Evolutionary conservation across 495 filamentous ascomycete species (phyloP), one percentile per base, ranked within the genome.

Genomic region (Platismatia glauca): DNA sequence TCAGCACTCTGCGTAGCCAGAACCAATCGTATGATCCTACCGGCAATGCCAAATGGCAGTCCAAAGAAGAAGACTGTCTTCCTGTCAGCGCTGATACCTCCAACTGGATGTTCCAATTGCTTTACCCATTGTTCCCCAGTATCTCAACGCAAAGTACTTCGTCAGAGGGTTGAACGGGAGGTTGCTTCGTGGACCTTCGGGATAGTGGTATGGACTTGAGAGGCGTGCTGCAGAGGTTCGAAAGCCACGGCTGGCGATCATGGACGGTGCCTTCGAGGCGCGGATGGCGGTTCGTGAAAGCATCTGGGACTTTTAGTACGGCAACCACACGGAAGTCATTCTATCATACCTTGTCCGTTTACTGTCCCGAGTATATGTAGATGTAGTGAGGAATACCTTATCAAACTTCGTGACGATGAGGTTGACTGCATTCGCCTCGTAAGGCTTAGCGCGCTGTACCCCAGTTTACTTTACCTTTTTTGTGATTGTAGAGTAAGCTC

Each of bases 131-230:
- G 88, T 95, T 31, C 69, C 73, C 88, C 90, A 94, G 84, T 88
- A 98, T 78, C 86, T 81, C 67, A 89, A 53, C 63, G 77, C 82
- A 76, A 98, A 98, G 75, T 78, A 87, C 75, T 85, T 86, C 70
- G 87, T 95, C 78, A 87, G 78, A 67, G 95, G 86, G 82, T 98
- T 95, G 86, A 98, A 98, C 64, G 94, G 94, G 64, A 98, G 78
- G 82, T 96, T 97, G 80, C 82, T 86, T 72, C 86, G 85, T 70
- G 95, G 94, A 59, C 94, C 95, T 81, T 97, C 95, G 64, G 92
- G 89, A 80, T 98, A 98, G 82, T 98, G 94, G 83, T 95, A 95
- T 34, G 91, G 91, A 71, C 90, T 94, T 63, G 83, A 84, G 68
- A 94, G 77, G 77, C 89, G 93, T 74, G 88, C 78, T 67, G 89